Percentiles rank a stretch among this genome's conserved stretches.
Conservation (phyloP, 305 asterid genomes). For the Fraxinus platypoda region DNA sequence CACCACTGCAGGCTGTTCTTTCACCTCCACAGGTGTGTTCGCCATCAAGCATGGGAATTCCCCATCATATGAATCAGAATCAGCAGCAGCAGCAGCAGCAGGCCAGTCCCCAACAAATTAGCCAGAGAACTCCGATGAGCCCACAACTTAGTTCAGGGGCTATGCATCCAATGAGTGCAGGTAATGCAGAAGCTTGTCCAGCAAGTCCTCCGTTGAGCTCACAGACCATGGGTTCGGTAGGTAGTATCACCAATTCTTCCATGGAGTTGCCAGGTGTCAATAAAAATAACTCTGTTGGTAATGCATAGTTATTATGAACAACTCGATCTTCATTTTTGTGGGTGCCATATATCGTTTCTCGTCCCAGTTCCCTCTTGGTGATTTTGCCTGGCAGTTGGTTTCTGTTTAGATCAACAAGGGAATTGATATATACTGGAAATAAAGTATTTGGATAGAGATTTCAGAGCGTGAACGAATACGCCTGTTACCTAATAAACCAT, state of each 20-base stretch:
- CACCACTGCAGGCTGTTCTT: conserved; percentile 68
- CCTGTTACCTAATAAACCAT: conserved; percentile 10
- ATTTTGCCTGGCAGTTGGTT: neutral
- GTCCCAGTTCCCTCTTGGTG: neutral
- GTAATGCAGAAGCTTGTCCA: conserved; percentile 81
- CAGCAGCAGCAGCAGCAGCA: conserved; percentile 50
- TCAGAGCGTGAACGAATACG: neutral
- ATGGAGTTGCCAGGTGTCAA: conserved; percentile 89
- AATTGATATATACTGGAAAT: conserved; percentile 13
- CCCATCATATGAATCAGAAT: conserved; percentile 63
- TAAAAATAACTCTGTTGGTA: conserved; percentile 65
- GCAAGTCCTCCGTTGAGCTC: conserved; percentile 96
- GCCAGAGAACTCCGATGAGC: conserved; percentile 91
- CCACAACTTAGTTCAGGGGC: conserved; percentile 96
- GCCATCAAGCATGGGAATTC: conserved; percentile 67
- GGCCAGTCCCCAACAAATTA: conserved; percentile 73
- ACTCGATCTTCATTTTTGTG: neutral
- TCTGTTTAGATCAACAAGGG: neutral
- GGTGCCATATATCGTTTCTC: neutral
- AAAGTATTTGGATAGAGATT: neutral
- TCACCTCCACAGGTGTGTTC: conserved; percentile 84
- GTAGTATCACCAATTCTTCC: conserved; percentile 80
- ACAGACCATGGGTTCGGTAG: conserved; percentile 86
- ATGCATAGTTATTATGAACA: conserved; percentile 27
- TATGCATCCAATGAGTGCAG: conserved; percentile 62